Base-by-base conservation (phyloP, 139 green algal species). In the Spirogloea muscicola region DNA sequence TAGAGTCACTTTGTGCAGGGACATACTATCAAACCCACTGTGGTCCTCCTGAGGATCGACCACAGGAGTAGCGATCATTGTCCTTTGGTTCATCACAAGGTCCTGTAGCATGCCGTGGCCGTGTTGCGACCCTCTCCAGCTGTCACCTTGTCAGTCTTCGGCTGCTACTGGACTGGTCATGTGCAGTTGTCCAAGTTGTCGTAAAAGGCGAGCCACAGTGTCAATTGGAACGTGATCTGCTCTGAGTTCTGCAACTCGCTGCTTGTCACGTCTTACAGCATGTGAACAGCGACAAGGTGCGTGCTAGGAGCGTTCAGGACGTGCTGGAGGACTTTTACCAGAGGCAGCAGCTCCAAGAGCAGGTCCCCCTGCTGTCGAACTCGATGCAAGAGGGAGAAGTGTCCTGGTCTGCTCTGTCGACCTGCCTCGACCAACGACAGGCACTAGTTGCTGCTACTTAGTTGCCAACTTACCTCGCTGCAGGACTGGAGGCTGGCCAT, bases 251-350 rank as follows among this genome's bases (percentile, higher is more conserved):
- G n/a, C n/a, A n/a, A n/a, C n/a, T n/a, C n/a, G n/a, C n/a, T n/a
- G n/a, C n/a, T n/a, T n/a, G n/a, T n/a, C n/a, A n/a, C n/a, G n/a
- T n/a, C n/a, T n/a, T n/a, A n/a, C n/a, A n/a, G n/a, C n/a, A n/a
- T n/a, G 27, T 62, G 31, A 55, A 4, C 6, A 41, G 33, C 31
- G 67, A 76, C 31, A 76, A 46, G 67, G 34, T 49, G 42, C 25
- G 67, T 7, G 46, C 64, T 18, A 31, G 64, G 9, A 76, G 13
- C 27, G 42, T 79, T 13, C 70, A 79, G 39, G 70, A 79, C 18
- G 58, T 79, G 18, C 33, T 79, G 63, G 70, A 72, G 27, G 46
- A 79, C 25, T 79, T 77, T 34, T 79, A 76, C 3, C n/a, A 73
- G 27, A 21, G 46, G 25, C 70, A 79, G 34, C 31, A 73, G 48